These are phyloP conservation scores for Geotrichum cucujoidarum DNA, from an alignment of 1,139 yeast genomes.

Conservation along the genomic window DNA sequence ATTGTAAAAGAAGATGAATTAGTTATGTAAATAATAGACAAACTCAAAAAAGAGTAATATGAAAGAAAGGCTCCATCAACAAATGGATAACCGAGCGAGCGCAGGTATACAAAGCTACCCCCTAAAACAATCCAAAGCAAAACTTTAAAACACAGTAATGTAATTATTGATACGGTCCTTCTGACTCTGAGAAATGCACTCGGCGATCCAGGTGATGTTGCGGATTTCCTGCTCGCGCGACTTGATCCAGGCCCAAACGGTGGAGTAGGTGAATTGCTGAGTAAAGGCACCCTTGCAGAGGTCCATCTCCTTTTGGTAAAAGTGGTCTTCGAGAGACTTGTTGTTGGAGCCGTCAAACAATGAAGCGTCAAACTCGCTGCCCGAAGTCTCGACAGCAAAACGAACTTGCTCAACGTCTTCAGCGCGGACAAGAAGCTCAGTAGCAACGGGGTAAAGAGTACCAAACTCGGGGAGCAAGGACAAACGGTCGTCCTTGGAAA, in stretches of 20 bases:
- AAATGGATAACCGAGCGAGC: neutral
- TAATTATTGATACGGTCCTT: conserved; percentile 41
- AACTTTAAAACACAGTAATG: conserved; percentile 37
- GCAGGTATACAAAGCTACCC: neutral
- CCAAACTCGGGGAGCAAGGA: conserved; percentile 78
- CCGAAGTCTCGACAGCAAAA: conserved; percentile 59
- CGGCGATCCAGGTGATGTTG: conserved; percentile 97
- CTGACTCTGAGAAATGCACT: conserved; percentile 59
- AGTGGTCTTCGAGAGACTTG: conserved; percentile 84
- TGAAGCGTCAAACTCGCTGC: conserved; percentile 48
- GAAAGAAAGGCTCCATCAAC: neutral
- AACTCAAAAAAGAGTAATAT: neutral
- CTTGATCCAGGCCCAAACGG: conserved; percentile 95
- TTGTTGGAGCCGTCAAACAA: conserved; percentile 58
- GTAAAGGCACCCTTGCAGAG: conserved; percentile 90
- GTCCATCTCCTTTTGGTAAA: conserved; percentile 87
- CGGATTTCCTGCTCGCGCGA: conserved; percentile 95
- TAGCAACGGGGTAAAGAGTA: conserved; percentile 69
- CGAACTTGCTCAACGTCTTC: conserved; percentile 86
- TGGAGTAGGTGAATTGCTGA: conserved; percentile 87
- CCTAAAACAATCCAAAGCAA: neutral
- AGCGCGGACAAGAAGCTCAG: conserved; percentile 62
- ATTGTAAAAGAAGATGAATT: neutral
- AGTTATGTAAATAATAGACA: neutral
- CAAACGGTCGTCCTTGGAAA: conserved; percentile 63